Base-by-base conservation (phyloP, 805 yeast species). In the Pichia sporocuriosa region DNA sequence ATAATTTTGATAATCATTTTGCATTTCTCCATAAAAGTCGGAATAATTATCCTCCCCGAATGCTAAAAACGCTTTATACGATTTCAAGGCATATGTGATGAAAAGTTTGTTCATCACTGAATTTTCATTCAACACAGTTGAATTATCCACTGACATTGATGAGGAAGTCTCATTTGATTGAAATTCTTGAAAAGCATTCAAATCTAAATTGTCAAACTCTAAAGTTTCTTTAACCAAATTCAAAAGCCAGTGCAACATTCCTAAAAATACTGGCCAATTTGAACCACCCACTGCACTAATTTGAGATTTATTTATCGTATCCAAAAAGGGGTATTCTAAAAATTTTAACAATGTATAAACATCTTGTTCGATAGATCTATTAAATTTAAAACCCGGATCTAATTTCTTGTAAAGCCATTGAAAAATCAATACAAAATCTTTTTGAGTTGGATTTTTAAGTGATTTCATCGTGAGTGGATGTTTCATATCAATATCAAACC, bases 271-370 rank as follows among this genome's bases (percentile, higher is more conserved):
- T 11, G 85, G 87, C 96, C 96, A 88, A 50, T 79, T 79, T 37
- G 82, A 79, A 3, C 95, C 95, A 6, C 96, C 96, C 11, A 86
- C 96, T 0, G 96, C 96, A 29, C 88, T 77, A 29, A 88, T 80
- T 56, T 86, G 94, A 1, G 93, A 81, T 54, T 88, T 81, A 59
- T 82, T 84, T 30, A 89, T 79, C 0, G 84, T 68, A 31, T 84
- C 94, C 44, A 86, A 60, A 57, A 81, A 86, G 2, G 97, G 96
- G 53, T 88, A 88, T 37, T 75, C 75, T 46, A 87, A 58, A 28
- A 69, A 69, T 55, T 77, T 81, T 51, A 88, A 63, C 16, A 85
- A 63, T 16, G 73, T 70, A 47, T 79, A 82, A 4, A 87, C 83
- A 47, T 88, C 96, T 36, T 75, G 70, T 48, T 87, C 96, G 26